These are phyloP conservation scores for Tulasnella sp. DNA, from an alignment of 768 basidiomycete species.

Conservation along the genomic window DNA sequence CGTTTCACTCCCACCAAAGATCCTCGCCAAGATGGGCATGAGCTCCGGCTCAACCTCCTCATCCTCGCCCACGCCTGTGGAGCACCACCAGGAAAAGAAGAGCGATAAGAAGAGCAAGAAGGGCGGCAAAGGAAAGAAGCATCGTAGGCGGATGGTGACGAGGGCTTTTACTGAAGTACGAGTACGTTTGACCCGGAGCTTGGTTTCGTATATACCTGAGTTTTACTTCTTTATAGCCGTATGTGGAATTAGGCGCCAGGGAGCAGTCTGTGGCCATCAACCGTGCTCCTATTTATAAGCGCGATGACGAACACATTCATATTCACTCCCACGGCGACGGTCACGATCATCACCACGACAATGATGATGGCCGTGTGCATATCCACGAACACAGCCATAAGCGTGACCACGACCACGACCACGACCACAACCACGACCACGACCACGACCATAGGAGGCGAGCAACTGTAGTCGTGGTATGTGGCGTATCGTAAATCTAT, in stretches of 20 bases:
- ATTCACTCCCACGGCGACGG: conserved; percentile 6
- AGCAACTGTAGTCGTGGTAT: neutral
- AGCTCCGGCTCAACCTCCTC: neutral
- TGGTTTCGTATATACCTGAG: too few species aligned
- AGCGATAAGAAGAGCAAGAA: neutral
- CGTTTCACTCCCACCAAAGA: conserved; percentile 3
- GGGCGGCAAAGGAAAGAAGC: neutral
- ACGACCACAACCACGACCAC: conserved; percentile 19
- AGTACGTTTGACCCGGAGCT: neutral
- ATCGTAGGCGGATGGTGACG: neutral
- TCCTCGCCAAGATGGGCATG: neutral
- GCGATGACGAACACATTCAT: neutral
- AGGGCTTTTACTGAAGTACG: neutral
- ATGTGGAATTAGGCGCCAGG: too few species aligned
- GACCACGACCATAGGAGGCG: conserved; percentile 7
- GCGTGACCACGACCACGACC: conserved; percentile 19
- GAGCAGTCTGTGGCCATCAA: too few species aligned
- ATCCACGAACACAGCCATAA: conserved; percentile 20
- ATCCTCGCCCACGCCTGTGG: too few species aligned
- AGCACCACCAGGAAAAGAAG: neutral
- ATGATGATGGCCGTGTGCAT: conserved; percentile 17
- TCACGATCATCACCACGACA: conserved; percentile 16
- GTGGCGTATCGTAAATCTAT: neutral
- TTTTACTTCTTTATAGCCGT: too few species aligned
- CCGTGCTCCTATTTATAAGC: neutral